Percentiles rank a stretch among this genome's conserved stretches.
Conservation (phyloP, 352 stramenopile species). For the Lagenidium sp. region DNA sequence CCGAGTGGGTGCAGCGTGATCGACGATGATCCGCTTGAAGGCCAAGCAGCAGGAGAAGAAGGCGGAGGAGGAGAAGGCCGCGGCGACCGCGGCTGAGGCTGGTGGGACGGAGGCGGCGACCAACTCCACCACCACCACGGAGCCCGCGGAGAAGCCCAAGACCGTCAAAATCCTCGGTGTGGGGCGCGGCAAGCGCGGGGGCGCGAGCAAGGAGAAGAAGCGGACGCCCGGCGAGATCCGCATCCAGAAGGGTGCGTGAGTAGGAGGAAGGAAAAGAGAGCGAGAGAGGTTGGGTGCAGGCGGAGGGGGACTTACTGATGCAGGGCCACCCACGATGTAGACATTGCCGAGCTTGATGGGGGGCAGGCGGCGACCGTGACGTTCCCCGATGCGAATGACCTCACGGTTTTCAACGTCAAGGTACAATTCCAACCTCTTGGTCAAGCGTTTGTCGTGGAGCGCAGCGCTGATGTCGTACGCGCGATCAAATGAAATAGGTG, state of each 20-base stretch:
- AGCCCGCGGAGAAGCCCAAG: constrained; percentile 43
- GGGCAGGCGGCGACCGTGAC: constrained; percentile 93
- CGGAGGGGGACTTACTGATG: not conserved
- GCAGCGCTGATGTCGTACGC: constrained; percentile 4
- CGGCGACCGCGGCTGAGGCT: constrained; percentile 9
- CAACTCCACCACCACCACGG: constrained; percentile 1
- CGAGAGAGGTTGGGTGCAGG: not conserved
- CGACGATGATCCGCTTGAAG: constrained; percentile 74
- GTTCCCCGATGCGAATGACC: constrained; percentile 97
- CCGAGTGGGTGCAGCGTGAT: too few species aligned
- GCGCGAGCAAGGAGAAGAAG: constrained; percentile 83
- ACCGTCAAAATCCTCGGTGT: constrained; percentile 79
- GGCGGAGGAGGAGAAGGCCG: constrained; percentile 52
- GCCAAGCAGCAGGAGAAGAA: constrained; percentile 84
- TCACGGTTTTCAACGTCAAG: constrained; percentile 90
- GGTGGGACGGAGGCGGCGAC: constrained; percentile 13
- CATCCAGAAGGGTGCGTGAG: constrained; percentile 93
- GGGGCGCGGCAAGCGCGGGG: constrained; percentile 59
- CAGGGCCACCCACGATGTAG: constrained; percentile 16
- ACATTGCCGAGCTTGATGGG: constrained; percentile 97
- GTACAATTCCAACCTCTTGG: constrained; percentile 15
- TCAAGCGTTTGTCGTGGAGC: not conserved
- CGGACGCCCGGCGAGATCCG: constrained; percentile 96
- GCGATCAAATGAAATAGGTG: constrained; percentile 44
- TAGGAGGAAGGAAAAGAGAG: not conserved